Evolutionary conservation across 2,329 filamentous ascomycete genomes (phyloP), one percentile per base, ranked within the genome.

Genomic region (Fusarium caatingaense): DNA sequence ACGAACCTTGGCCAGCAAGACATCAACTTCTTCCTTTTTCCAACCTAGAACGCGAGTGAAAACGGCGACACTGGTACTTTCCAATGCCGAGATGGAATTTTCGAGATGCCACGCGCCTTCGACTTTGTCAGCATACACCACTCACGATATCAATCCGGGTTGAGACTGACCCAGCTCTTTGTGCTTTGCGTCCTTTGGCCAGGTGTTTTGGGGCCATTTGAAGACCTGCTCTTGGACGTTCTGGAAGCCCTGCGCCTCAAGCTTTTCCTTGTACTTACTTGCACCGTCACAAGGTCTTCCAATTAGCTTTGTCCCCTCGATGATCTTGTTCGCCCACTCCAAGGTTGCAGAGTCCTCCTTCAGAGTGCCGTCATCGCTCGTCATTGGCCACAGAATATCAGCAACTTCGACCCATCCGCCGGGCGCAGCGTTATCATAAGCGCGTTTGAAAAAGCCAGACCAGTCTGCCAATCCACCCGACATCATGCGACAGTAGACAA

Each of bases 191-290:
- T 85, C 81, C 54, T 82, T 84, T 0, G 84, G 82, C 85, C 86
- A 87, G 5, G 79, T 75, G 64, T 83, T 85, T 56, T 80, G 78
- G 1, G 85, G 85, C 76, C 85, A 82, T 73, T 83, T 84, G 72
- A 79, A 83, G 8, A 83, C 71, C 4, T 79, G 75, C 64, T 86
- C 81, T 0, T 76, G 74, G 0, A 89, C 80, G 60, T 87, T 80
- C 44, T 78, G 75, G 68, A 88, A 88, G 1, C 87, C 87, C 1
- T 83, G 83, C 8, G 83, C 82, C 18, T 77, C 75, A 48, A 88
- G 78, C 59, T 80, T 79, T 30, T 68, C 49, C 34, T 73, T 75
- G 21, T 70, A 66, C 13, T 67, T 51, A 25, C 60, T 47, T 0
- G 73, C 75, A 4, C 68, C 73, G 10, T 70, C 61, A 34, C 78